phyloP scores from a whole-genome alignment of 23 red algal genomes.

The Chondrus crispus region DNA sequence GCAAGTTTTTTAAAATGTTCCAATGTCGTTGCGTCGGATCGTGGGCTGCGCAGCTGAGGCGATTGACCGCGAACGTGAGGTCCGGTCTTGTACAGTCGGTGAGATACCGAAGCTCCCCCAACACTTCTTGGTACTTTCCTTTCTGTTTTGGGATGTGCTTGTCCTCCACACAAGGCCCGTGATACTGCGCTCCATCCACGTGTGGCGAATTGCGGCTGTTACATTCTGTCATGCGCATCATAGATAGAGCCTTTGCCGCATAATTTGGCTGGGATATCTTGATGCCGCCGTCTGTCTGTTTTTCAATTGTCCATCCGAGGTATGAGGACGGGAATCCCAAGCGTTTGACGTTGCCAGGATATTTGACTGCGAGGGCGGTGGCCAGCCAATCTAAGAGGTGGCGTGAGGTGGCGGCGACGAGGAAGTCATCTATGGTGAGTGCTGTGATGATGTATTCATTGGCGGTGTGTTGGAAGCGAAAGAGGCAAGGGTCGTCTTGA shows the following conservation, averaged over 20 bases:
- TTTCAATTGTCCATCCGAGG: not conserved
- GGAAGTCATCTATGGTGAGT: constrained; percentile 27
- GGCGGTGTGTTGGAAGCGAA: not conserved
- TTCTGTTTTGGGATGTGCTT: not conserved
- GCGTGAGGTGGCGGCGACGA: constrained; percentile 10
- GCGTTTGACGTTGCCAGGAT: constrained; percentile 5
- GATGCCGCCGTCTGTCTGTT: not conserved
- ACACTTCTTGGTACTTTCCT: constrained; percentile 8
- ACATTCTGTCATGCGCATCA: not conserved
- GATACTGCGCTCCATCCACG: not conserved
- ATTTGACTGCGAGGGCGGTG: no score
- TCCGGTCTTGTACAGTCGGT: constrained; percentile 25
- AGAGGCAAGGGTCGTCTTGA: constrained; percentile 26
- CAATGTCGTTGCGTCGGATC: not conserved
- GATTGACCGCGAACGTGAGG: not conserved
- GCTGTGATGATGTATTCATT: not conserved
- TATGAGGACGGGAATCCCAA: not conserved
- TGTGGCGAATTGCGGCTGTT: not conserved
- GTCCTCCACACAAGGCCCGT: not conserved
- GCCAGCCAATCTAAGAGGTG: not conserved
- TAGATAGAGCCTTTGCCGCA: not conserved
- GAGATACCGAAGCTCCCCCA: constrained; percentile 1
- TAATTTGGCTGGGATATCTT: not conserved
- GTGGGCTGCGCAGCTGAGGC: not conserved
- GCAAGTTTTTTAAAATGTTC: not conserved